Base-by-base conservation (phyloP, 129 eudicot genomes). In the Kitagawia praeruptora region DNA sequence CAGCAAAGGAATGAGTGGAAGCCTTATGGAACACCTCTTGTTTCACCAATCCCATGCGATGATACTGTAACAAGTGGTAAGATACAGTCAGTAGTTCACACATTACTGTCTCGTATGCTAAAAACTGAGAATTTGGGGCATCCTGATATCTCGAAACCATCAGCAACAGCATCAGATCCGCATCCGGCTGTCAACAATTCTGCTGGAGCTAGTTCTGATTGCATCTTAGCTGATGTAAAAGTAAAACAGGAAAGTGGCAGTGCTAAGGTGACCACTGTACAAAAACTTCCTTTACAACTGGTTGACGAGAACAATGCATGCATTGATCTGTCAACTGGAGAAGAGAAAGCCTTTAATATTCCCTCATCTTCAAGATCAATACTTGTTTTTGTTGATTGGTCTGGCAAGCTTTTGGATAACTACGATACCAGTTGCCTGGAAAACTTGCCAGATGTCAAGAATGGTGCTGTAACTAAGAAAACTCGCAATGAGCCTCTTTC, bases 401-500 rank as follows among this genome's bases (percentile, higher is more conserved):
- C 99, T 37, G 82, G 85, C 75, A 90, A 92, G 87, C 96, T 95
- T 82, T 82, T 90, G 88, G 87, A 83, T 82, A 90, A 80, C 71
- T 95, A 95, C 13, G 93, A 90, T 31, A 90, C 91, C n/a, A 84
- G 75, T 77, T 87, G 86, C 85, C 64, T 95, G 80, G 99, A 95
- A 54, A 90, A 86, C 81, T 85, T 95, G 76, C 97, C 94, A 28
- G 99, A 95, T 84, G 93, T 70, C 25, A 92, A 85, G 81, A 79
- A 78, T 81, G 99, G 96, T 56, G 89, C 89, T 53, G 87, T 80
- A 45, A 38, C 44, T 72, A 95, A 92, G 85, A 95, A 89, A 85
- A 87, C 93, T 78, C 98, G 99, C 10, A 70, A 86, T n/a, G 99
- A 95, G 77, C 99, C 99, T 85, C 88, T 95, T 67, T 95, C 99